A percentile compares a stretch with the other conserved stretches of the same genome.
These are phyloP conservation scores for Ichthyophthirius multifiliis DNA, from an alignment of 169 alveolate species.

Conservation along the genomic window DNA sequence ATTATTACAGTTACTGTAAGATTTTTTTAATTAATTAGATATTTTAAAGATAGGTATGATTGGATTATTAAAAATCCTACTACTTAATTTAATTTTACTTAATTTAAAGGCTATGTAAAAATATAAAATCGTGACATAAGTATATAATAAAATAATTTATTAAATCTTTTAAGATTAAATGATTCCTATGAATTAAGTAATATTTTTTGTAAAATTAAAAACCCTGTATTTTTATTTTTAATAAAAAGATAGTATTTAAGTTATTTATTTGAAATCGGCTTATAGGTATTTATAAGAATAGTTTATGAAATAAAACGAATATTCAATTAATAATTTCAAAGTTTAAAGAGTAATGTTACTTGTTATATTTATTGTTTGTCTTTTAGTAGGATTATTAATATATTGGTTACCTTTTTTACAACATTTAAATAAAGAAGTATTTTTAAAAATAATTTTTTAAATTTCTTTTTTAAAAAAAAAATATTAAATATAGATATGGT, in stretches of 20 bases:
- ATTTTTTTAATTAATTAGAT: constrained; percentile 12
- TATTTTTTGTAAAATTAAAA: background rate
- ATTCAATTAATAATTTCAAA: background rate
- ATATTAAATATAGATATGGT: constrained; percentile 47
- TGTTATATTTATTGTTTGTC: background rate
- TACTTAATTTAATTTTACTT: background rate
- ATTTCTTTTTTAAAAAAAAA: background rate
- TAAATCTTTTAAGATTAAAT: constrained; percentile 12
- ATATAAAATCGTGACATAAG: too few relatives aligned
- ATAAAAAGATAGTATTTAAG: constrained; percentile 21
- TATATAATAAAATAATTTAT: background rate
- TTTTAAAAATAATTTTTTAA: too few relatives aligned
- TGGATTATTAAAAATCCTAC: background rate
- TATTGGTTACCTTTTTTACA: constrained; percentile 35
- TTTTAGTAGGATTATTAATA: background rate
- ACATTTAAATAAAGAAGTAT: constrained; percentile 28
- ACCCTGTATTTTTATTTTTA: background rate
- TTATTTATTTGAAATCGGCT: background rate
- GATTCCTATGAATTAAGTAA: constrained; percentile 32
- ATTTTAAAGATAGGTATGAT: constrained; percentile 5
- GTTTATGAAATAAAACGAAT: background rate
- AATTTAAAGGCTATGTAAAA: too few relatives aligned
- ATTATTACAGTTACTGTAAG: constrained; percentile 23
- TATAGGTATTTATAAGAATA: background rate
- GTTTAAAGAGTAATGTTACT: constrained; percentile 16